Conservation (phyloP, 2,329 filamentous ascomycete species). For the Penicillium sp. region DNA sequence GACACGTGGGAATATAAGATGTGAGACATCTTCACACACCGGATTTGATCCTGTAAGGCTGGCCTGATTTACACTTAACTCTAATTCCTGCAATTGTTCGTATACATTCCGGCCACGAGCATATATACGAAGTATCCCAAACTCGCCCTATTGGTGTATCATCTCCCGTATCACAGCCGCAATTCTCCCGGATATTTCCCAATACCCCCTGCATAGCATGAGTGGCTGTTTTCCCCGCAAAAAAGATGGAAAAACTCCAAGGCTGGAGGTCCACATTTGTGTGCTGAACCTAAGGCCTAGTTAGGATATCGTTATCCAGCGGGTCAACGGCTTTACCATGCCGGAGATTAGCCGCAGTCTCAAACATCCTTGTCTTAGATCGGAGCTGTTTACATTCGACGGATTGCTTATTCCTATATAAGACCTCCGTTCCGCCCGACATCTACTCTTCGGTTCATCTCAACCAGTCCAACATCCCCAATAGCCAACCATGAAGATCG, state of each 20-base stretch:
- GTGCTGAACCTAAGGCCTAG: neutral
- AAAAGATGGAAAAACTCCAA: neutral
- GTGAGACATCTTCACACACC: slow-evolving; percentile 23
- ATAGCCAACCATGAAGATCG: slow-evolving; percentile 15
- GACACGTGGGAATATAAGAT: slow-evolving; percentile 13
- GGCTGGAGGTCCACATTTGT: neutral
- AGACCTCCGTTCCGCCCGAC: neutral
- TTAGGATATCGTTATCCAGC: neutral
- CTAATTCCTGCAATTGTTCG: slow-evolving; percentile 5
- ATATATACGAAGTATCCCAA: neutral
- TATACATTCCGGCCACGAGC: neutral
- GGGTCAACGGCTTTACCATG: neutral
- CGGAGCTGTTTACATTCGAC: neutral
- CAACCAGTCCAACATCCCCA: neutral
- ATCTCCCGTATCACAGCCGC: neutral
- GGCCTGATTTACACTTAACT: neutral
- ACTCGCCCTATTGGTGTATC: neutral
- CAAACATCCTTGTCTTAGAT: neutral
- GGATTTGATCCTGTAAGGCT: slow-evolving; percentile 4
- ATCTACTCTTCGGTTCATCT: slow-evolving; percentile 1
- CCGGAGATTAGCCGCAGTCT: neutral
- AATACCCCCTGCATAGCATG: neutral
- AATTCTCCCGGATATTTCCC: neutral
- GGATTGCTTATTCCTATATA: neutral
- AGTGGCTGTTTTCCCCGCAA: slow-evolving; percentile 6